Evolutionary conservation across 106 monocot species (phyloP).

Genomic region (Alisma plantagoaquatica): DNA sequence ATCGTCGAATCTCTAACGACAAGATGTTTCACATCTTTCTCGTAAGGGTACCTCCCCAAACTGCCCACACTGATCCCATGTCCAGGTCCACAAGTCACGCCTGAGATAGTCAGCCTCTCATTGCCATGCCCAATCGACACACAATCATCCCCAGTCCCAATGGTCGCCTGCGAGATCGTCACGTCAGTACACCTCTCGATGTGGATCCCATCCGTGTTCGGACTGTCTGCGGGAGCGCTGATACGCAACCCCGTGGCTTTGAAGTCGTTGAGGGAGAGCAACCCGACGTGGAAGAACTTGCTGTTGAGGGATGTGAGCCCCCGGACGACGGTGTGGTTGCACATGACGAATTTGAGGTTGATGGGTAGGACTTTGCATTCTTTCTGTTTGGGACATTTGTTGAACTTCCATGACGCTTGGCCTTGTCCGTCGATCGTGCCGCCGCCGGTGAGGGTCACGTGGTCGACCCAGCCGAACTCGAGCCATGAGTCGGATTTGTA

Average conservation of each 20-base stretch:
- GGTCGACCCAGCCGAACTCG: slow-evolving; percentile 22
- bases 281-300: slow-evolving; percentile 54
- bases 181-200: slow-evolving; percentile 30
- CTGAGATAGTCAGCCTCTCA: slow-evolving; percentile 8
- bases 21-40: slow-evolving; percentile 26
- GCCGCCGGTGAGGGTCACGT: slow-evolving; percentile 28
- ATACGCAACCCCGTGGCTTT: slow-evolving; percentile 22
- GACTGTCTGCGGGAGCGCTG: slow-evolving; percentile 41
- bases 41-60: slow-evolving; percentile 9
- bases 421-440: slow-evolving; percentile 61
- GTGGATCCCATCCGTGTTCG: slow-evolving; percentile 81
- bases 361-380: neutral
- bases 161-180: slow-evolving; percentile 16
- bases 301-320: slow-evolving; percentile 46
- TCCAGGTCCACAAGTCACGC: slow-evolving; percentile 54
- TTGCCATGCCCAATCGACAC: slow-evolving; percentile 55
- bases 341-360: slow-evolving; percentile 24
- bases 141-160: slow-evolving; percentile 76
- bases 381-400: slow-evolving; percentile 12
- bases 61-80: slow-evolving; percentile 82
- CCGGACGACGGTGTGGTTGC: slow-evolving; percentile 16
- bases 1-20: slow-evolving; percentile 36
- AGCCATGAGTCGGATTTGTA: slow-evolving; percentile 25
- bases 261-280: slow-evolving; percentile 24
- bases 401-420: slow-evolving; percentile 32